Conservation (phyloP, 176 grass and related monocot species). For the Elymus sibiricus region DNA sequence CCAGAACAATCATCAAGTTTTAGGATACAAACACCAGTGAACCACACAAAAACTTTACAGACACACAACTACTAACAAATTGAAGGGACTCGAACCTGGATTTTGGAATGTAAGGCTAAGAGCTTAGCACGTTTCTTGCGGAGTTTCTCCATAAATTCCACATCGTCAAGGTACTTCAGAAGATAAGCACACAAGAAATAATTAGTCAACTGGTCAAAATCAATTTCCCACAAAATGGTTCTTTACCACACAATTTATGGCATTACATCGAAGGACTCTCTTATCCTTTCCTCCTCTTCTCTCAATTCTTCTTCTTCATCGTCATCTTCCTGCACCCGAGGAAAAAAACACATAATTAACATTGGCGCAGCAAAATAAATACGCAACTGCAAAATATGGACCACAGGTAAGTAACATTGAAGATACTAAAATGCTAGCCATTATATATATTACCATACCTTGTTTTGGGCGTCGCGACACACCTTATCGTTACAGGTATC, state of each 20-base stretch:
- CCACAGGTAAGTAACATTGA: neutral
- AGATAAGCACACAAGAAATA: constrained; percentile 3
- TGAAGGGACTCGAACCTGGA: neutral
- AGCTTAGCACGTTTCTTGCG: neutral
- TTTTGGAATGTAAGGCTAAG: neutral
- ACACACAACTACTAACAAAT: neutral
- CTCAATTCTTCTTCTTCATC: neutral
- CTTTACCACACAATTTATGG: neutral
- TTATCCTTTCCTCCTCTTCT: neutral
- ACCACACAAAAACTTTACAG: neutral
- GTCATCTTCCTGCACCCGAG: neutral
- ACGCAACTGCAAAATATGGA: neutral
- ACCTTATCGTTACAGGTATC: neutral
- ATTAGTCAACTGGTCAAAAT: neutral
- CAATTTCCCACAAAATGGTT: neutral
- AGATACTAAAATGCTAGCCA: too few species aligned
- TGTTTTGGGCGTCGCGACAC: neutral
- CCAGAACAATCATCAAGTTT: neutral
- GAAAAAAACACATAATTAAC: neutral
- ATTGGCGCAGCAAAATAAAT: neutral
- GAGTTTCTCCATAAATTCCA: neutral
- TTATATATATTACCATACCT: neutral
- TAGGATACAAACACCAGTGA: neutral
- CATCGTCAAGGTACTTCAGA: neutral
- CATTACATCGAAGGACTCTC: neutral